Evolutionary conservation across 169 alveolate genomes (phyloP).

Genomic region (Babesia bovis): DNA sequence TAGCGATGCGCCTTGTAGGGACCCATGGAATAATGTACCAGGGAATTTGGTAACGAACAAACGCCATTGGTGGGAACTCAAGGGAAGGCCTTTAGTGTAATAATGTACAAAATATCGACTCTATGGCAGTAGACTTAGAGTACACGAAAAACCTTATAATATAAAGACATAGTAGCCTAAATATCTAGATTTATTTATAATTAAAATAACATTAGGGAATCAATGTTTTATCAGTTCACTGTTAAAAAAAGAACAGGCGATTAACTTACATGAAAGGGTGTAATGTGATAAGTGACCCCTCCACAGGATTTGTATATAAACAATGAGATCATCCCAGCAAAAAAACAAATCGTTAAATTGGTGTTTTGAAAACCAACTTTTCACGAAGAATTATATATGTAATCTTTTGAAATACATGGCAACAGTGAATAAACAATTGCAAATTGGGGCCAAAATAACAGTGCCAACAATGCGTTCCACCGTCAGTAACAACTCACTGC

Average conservation of each 20-base stretch:
- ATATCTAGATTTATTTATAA: background rate
- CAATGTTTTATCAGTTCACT: background rate
- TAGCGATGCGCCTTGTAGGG: constrained; percentile 1
- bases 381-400: no score
- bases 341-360: no score
- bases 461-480: background rate
- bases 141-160: background rate
- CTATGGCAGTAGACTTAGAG: background rate
- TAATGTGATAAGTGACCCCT: background rate
- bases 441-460: background rate
- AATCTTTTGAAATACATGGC: no score
- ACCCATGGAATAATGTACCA: constrained; percentile 20
- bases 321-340: no score
- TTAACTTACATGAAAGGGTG: background rate
- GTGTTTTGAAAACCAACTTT: no score
- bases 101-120: background rate
- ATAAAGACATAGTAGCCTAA: background rate
- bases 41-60: background rate
- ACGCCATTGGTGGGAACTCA: constrained; percentile 33
- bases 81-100: constrained; percentile 13
- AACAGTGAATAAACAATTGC: no score
- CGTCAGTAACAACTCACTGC: no score
- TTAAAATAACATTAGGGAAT: constrained; percentile 7
- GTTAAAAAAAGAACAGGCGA: background rate
- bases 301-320: no score